These are phyloP conservation scores for Aspergillus novofumigatus DNA, from an alignment of 2,329 filamentous ascomycete genomes.

Conservation along the genomic window DNA sequence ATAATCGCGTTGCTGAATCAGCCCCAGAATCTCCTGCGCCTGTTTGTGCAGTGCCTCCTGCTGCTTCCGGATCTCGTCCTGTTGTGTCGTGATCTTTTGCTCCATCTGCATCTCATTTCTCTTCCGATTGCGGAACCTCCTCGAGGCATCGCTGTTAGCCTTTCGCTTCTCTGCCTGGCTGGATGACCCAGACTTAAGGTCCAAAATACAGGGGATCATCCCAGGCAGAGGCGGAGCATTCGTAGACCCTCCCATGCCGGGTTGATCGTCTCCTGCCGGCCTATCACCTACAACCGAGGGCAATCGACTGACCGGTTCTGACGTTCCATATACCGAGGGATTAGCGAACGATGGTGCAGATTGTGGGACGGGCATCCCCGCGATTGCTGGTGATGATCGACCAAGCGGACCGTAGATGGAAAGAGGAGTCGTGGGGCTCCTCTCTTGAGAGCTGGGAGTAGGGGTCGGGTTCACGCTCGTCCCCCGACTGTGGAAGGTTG, in stretches of 20 bases:
- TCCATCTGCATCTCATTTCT: constrained; percentile 38
- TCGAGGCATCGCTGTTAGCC: constrained; percentile 41
- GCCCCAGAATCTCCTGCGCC: constrained; percentile 30
- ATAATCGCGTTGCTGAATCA: constrained; percentile 34
- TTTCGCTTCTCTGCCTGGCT: constrained; percentile 41
- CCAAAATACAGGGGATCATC: constrained; percentile 37
- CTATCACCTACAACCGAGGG: constrained; percentile 19
- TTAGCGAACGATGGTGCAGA: constrained; percentile 14
- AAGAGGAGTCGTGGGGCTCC: constrained; percentile 33
- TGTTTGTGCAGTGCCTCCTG: constrained; percentile 26
- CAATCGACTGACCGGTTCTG: constrained; percentile 25
- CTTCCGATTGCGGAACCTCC: constrained; percentile 40
- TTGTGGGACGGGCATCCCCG: constrained; percentile 17
- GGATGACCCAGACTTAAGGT: constrained; percentile 39
- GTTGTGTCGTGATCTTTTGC: constrained; percentile 33
- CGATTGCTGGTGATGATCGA: constrained; percentile 26
- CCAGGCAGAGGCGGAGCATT: constrained; percentile 14
- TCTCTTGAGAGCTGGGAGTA: constrained; percentile 32
- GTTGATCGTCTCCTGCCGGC: constrained; percentile 15
- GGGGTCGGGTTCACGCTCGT: constrained; percentile 29
- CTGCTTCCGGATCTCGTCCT: constrained; percentile 35
- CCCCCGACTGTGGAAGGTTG: constrained; percentile 29
- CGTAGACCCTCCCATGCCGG: constrained; percentile 8
- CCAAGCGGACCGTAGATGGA: constrained; percentile 30
- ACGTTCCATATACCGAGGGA: constrained; percentile 19